Evolutionary conservation across 768 basidiomycete species (phyloP), one percentile per base, ranked within the genome.

Genomic region (Solioccasus polychromus): DNA sequence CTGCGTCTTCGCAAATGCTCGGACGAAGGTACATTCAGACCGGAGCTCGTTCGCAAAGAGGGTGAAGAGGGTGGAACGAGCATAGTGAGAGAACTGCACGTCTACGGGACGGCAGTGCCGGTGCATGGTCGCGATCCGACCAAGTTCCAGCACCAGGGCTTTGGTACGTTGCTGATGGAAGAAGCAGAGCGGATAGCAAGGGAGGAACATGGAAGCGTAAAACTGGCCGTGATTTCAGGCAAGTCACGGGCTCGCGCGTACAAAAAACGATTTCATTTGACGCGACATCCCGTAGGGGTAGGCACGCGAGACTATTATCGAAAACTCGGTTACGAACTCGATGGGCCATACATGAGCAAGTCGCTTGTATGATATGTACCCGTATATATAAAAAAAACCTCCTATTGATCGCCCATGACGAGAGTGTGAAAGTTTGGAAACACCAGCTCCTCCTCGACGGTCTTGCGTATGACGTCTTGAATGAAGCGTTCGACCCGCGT

Each of bases 281-380:
- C 44, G 17, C 8, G 32, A n/a, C 35, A 9, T 47, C 30, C 52
- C n/a, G 14, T 52, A 88, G 90, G 92, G 51, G 93, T 99, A 49
- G 96, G 96, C 17, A 98, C 96, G 11, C 77, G 96, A 59, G 93
- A 95, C 64, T 99, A 99, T 67, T 99, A 98, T 66, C 80, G 92
- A 47, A 85, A 91, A 63, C 70, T 98, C 45, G 94, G 94, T 7
- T 98, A 98, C 67, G 83, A 87, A 67, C 72, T 97, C 45, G 94
- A 98, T 59, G 95, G 95, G 0, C 93, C 93, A 17, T 99, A 98
- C 67, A 99, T 99, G 95, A 91, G 87, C 74, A 96, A 96, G 68
- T 75, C 75, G 24, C 62, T 89, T 61, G 57, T 74, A 58, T 80
- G 64, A 55, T 44, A 37, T 63, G 36, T 42, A 44, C 30, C 10